These are phyloP conservation scores for Neonectria neomacrospora DNA, from an alignment of 2,329 filamentous ascomycete species.

Conservation along the genomic window DNA sequence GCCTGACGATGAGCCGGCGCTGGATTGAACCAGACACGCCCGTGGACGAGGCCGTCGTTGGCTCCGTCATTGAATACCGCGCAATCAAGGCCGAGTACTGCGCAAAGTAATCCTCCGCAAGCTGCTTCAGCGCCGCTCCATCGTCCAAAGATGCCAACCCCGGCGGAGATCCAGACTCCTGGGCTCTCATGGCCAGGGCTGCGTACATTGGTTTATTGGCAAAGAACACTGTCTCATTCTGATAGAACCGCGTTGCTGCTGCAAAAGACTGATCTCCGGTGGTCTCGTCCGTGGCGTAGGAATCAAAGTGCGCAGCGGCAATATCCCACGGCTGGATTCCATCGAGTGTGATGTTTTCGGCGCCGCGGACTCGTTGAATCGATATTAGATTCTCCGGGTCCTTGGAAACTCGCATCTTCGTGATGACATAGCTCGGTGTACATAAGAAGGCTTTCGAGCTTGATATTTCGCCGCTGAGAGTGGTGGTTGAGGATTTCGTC, in stretches of 20 bases:
- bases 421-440: conserved; percentile 37
- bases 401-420: conserved; percentile 33
- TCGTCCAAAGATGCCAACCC: conserved; percentile 42
- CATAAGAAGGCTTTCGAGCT: conserved; percentile 37
- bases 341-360: conserved; percentile 33
- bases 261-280: conserved; percentile 14
- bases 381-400: conserved; percentile 31
- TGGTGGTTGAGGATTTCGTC: conserved; percentile 17
- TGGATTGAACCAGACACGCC: conserved; percentile 43
- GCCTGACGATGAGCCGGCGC: conserved; percentile 47
- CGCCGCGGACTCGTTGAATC: conserved; percentile 6
- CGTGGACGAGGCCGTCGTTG: conserved; percentile 27
- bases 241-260: conserved; percentile 33
- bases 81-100: conserved; percentile 51
- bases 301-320: conserved; percentile 35
- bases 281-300: conserved; percentile 24
- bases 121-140: conserved; percentile 34
- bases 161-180: conserved; percentile 32
- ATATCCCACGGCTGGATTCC: conserved; percentile 38
- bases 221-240: conserved; percentile 40
- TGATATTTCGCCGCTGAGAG: conserved; percentile 26
- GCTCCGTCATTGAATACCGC: conserved; percentile 46
- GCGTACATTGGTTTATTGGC: conserved; percentile 49
- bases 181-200: conserved; percentile 45
- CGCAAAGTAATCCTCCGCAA: conserved; percentile 48